Percentiles rank a stretch among this genome's conserved stretches.
These are phyloP conservation scores for Trichophyton mentagrophytes DNA, from an alignment of 2,329 filamentous ascomycete genomes.

Conservation along the genomic window DNA sequence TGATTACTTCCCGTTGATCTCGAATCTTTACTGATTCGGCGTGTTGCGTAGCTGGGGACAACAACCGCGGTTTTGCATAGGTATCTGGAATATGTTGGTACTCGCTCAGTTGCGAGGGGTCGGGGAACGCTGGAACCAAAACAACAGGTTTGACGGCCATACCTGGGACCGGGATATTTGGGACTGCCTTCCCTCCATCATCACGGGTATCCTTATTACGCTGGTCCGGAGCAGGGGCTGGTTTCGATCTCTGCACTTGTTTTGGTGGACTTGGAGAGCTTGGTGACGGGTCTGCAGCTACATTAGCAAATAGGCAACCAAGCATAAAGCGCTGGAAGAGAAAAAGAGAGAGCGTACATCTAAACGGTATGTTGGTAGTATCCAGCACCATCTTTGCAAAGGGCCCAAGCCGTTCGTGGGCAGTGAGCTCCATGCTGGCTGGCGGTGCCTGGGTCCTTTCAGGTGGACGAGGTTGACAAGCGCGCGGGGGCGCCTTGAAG, in stretches of 20 bases:
- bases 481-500: constrained; percentile 29
- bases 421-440: constrained; percentile 16
- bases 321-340: neutral
- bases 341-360: constrained; percentile 20
- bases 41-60: constrained; percentile 40
- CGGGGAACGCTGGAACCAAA: constrained; percentile 36
- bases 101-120: constrained; percentile 28
- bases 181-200: neutral
- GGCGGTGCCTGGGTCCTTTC: constrained; percentile 3
- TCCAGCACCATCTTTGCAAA: constrained; percentile 45
- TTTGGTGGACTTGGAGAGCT: constrained; percentile 17
- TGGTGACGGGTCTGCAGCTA: constrained; percentile 24
- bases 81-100: constrained; percentile 29
- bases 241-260: constrained; percentile 12
- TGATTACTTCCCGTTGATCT: constrained; percentile 70
- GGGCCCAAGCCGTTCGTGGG: constrained; percentile 31
- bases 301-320: neutral
- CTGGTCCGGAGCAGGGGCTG: constrained; percentile 10
- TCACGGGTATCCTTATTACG: constrained; percentile 9
- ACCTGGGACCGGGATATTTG: neutral
- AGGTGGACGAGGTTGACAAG: constrained; percentile 13
- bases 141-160: constrained; percentile 29
- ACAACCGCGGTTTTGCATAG: constrained; percentile 34
- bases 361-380: constrained; percentile 32
- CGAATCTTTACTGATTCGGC: constrained; percentile 47